Base-by-base conservation (phyloP, 108 stramenopile genomes). In the Cyclostephanos tholiformis region DNA sequence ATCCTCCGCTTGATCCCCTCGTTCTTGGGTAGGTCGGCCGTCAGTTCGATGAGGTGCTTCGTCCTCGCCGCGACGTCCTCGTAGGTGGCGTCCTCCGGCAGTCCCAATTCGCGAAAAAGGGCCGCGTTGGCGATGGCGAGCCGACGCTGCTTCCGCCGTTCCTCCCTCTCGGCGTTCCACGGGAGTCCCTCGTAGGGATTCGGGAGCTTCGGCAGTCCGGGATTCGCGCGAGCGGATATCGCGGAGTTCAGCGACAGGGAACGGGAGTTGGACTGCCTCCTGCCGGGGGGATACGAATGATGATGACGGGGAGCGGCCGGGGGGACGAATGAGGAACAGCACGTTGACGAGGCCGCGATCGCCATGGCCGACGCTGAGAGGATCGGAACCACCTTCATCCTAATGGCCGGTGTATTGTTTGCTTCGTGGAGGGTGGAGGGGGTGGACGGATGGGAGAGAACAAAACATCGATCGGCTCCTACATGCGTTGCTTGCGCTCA, bases 11-110 rank as follows among this genome's bases (percentile, higher is more conserved):
- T 95, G 22, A 88, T 46, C 63, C 90, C 91, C 27, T 69, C 72
- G 16, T 74, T 84, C 69, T 60, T 71, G 25, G 69, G 69, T 32
- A 71, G 27, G 14, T 78, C 83, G 30, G 39, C 62, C 13, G 75
- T 46, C 39, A 72, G 48, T 11, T 65, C 81, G 67, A 89, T 91
- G 44, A 91, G 56, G 13, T 26, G 30, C 29, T 95, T 72, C 7
- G 94, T 90, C 44, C 84, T 90, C 10, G 68, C 88, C 14, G 80
- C 77, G 57, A 95, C 86, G 65, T 95, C 88, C 64, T 95, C 94
- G 79, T 89, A 95, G 55, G 87, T 83, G 36, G 94, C 91, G 74
- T 90, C 90, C 50, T 89, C 84, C 30, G 89, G 82, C 79, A 95
- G 82, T 11, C 94, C 94, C 61, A 95, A 64, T 83, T 92, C 87